Percentiles rank a stretch among this genome's conserved stretches.
Evolutionary conservation across 2,329 filamentous ascomycete species (phyloP).

Genomic region (Chaetomiaceae sp.): DNA sequence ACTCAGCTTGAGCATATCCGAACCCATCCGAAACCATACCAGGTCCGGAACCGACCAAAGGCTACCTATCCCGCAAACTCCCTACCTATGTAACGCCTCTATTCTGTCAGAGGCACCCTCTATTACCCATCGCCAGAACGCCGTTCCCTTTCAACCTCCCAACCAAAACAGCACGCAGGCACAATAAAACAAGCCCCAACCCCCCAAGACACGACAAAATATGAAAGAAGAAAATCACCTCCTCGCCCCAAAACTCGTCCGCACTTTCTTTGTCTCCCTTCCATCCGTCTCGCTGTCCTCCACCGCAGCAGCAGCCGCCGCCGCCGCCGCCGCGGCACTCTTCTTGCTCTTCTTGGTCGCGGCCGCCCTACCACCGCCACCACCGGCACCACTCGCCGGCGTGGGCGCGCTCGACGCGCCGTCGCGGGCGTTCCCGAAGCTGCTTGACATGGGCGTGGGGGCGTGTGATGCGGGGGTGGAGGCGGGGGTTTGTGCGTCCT

Average conservation of each 20-base stretch:
- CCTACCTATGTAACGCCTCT: no score
- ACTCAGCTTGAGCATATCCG: no score
- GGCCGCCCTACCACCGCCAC: conserved; percentile 24
- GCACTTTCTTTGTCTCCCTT: conserved; percentile 47
- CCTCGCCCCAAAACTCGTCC: conserved; percentile 52
- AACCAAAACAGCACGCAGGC: background rate
- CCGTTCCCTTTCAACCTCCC: no score
- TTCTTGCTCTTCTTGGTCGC: conserved; percentile 50
- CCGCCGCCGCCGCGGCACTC: conserved; percentile 21
- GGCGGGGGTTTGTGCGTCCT: conserved; percentile 40
- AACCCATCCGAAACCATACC: no score
- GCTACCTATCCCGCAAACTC: background rate
- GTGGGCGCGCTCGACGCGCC: conserved; percentile 47
- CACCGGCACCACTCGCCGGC: conserved; percentile 47
- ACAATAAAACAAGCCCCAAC: background rate
- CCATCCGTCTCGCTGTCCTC: conserved; percentile 54
- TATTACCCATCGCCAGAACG: no score
- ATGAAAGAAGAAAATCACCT: no score
- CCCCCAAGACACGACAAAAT: no score
- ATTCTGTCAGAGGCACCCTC: no score
- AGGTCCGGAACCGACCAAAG: no score
- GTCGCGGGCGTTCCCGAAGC: conserved; percentile 41
- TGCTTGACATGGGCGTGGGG: conserved; percentile 50
- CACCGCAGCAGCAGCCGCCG: conserved; percentile 29
- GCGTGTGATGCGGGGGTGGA: conserved; percentile 42